Conservation (phyloP, 208 protist genomes). For the Trypanosoma conorhini region DNA sequence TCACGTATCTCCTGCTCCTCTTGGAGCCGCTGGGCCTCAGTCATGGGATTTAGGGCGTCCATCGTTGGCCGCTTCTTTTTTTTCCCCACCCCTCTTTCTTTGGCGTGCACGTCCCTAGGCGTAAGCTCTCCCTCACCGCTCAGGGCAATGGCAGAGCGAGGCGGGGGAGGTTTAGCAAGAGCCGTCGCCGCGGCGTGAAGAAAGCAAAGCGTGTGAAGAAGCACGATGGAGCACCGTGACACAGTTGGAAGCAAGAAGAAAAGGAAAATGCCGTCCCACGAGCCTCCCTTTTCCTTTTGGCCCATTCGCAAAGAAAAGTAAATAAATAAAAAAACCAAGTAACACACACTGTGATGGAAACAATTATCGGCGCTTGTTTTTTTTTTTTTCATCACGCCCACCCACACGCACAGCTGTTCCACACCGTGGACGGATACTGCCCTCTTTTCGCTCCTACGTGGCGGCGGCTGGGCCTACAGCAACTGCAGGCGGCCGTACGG, state of each 20-base stretch:
- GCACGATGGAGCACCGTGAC: too few relatives aligned
- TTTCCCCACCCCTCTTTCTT: neutral
- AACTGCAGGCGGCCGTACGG: conserved; percentile 17
- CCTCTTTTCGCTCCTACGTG: neutral
- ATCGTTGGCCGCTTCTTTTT: neutral
- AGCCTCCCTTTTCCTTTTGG: neutral
- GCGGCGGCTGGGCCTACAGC: conserved; percentile 1
- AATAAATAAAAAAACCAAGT: too few relatives aligned
- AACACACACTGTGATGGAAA: too few relatives aligned
- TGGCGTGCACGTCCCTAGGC: neutral
- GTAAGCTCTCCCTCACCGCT: neutral
- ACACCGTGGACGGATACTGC: neutral
- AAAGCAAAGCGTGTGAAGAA: too few relatives aligned
- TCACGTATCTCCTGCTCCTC: conserved; percentile 86
- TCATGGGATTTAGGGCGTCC: conserved; percentile 34
- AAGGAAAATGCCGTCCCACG: too few relatives aligned
- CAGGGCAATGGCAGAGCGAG: neutral
- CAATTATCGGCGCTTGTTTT: neutral
- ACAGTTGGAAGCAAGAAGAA: too few relatives aligned
- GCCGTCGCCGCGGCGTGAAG: too few relatives aligned
- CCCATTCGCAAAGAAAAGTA: too few relatives aligned
- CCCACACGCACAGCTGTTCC: too few relatives aligned
- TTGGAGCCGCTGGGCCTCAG: conserved; percentile 53
- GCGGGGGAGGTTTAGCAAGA: too few relatives aligned
- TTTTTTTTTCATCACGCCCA: neutral